Base-by-base conservation (phyloP, 148 eudicot species). In the Rhododendron molle region DNA sequence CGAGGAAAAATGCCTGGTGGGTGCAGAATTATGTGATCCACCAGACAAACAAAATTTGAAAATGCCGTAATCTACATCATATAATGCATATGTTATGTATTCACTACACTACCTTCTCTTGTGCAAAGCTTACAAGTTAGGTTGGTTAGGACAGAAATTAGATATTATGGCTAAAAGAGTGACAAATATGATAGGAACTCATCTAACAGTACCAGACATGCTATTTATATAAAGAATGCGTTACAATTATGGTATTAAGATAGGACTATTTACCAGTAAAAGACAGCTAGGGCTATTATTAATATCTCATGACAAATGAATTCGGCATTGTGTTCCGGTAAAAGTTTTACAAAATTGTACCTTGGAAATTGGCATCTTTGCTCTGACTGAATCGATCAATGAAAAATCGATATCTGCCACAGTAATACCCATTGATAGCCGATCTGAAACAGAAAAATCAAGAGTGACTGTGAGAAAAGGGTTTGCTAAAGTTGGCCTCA, bases 361-460 rank as follows among this genome's bases (percentile, higher is more conserved):
- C 98, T 92, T 90, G 83, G 93, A 90, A 79, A 96, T 88, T 54
- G 98, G 99, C 97, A 95, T 95, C 90, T 93, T 96, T 88, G 91
- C 91, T 88, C 99, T 94, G 30, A 95, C 93, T 46, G 97, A 91
- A 85, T 94, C 92, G 71, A 96, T 91, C 83, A 88, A 65, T 74
- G 96, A 89, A 74, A 95, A 89, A 83, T 96, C 97, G 34, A 96
- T 92, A 89, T 96, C 98, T 44, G 96, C 99, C 76, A 95, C 91
- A 71, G 94, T 91, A 86, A 96, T 94, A 44, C 99, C 99, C n/a
- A 97, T 94, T 78, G 97, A 91, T 76, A 90, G 46, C 38, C 91
- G 92, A 91, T 96, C 99, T 96, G 91, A 81, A 86, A 91, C 60
- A 84, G 26, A 82, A 74, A 79, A 49, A 14, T 78, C 23, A 30